Percentiles rank a stretch among this genome's conserved stretches.
Evolutionary conservation across 306 rosid species (phyloP).

Genomic region (Ormosia semicastrata): DNA sequence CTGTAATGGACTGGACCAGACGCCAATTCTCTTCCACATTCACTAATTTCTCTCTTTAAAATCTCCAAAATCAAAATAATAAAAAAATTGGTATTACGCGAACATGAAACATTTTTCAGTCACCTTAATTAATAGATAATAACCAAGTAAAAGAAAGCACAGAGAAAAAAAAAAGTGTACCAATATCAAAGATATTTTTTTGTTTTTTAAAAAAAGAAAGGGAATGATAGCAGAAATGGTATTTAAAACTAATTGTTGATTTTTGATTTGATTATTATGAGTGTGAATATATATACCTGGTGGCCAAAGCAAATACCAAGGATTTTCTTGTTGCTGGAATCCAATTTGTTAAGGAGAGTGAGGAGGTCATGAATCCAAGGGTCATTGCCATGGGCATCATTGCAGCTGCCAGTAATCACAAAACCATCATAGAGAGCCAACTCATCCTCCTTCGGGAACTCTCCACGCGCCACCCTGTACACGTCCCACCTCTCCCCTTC

Average conservation of each 20-base stretch:
- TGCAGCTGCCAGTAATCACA: slow-evolving; percentile 82
- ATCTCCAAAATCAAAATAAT: neutral
- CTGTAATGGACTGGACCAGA: neutral
- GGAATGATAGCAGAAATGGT: no score
- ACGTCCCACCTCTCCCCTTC: slow-evolving; percentile 79
- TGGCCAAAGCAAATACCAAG: slow-evolving; percentile 94
- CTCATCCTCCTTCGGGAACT: slow-evolving; percentile 53
- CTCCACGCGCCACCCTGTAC: slow-evolving; percentile 54
- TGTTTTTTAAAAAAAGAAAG: no score
- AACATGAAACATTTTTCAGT: no score
- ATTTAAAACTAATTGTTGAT: neutral
- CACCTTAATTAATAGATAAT: no score
- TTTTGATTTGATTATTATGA: neutral
- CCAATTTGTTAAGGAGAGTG: slow-evolving; percentile 41
- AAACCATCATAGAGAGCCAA: slow-evolving; percentile 55
- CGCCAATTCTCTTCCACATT: neutral
- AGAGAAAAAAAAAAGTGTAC: no score
- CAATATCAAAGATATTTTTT: no score
- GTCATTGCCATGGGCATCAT: slow-evolving; percentile 77
- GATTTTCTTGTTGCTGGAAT: slow-evolving; percentile 57
- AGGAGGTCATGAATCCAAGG: slow-evolving; percentile 74
- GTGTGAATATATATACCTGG: slow-evolving; percentile 42
- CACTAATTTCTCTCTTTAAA: neutral
- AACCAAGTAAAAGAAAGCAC: no score
- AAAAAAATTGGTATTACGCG: neutral